A percentile compares a stretch with the other conserved stretches of the same genome.
These are phyloP conservation scores for Euphrasia arctica DNA, from an alignment of 305 asterid species.

Conservation along the genomic window DNA sequence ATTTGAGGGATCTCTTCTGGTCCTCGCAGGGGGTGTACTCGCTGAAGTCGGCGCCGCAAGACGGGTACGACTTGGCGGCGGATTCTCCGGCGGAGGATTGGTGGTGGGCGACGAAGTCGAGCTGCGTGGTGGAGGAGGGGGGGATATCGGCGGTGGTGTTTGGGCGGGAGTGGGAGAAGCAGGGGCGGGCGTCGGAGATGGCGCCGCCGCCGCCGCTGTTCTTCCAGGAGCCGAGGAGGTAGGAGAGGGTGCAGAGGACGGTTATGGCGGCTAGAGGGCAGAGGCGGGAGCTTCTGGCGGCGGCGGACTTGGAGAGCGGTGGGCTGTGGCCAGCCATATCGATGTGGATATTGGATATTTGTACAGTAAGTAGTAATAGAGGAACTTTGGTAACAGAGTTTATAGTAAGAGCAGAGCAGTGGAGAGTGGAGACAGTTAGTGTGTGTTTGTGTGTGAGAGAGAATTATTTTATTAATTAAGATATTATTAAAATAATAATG, in stretches of 20 bases:
- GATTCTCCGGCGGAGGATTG: conserved; percentile 34
- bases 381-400: no score
- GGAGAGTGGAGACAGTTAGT: no score
- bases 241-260: conserved; percentile 43
- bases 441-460: no score
- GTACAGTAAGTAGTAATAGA: no score
- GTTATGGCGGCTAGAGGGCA: conserved; percentile 29
- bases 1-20: conserved; percentile 33
- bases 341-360: no score
- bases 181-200: conserved; percentile 19
- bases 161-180: conserved; percentile 12
- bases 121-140: conserved; percentile 10
- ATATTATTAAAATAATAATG: no score
- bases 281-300: conserved; percentile 25
- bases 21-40: conserved; percentile 59
- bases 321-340: not conserved
- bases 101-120: conserved; percentile 44
- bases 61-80: conserved; percentile 27
- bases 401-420: no score
- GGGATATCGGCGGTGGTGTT: not conserved
- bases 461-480: no score
- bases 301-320: not conserved
- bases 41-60: conserved; percentile 34
- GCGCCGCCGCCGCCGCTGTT: conserved; percentile 25
- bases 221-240: conserved; percentile 44